Percentiles rank a stretch among this genome's conserved stretches.
Conservation (phyloP, 768 basidiomycete species). For the Mycena chlorophos region DNA sequence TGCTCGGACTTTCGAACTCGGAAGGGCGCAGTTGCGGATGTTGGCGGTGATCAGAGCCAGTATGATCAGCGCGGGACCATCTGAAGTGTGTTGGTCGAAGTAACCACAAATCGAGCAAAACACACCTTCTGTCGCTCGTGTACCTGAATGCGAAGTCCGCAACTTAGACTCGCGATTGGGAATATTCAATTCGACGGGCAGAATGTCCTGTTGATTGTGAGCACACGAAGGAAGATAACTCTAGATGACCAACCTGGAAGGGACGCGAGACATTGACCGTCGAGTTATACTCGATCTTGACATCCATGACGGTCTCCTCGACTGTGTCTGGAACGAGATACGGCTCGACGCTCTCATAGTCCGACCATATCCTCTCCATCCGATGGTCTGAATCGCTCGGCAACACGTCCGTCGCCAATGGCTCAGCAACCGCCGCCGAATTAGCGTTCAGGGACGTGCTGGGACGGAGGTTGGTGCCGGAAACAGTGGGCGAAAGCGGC, state of each 20-base stretch:
- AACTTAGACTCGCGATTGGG: constrained; percentile 68
- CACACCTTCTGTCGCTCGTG: constrained; percentile 65
- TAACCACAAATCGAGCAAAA: background rate
- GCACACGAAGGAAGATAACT: background rate
- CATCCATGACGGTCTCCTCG: constrained; percentile 51
- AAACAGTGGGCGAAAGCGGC: constrained; percentile 36
- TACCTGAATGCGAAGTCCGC: constrained; percentile 47
- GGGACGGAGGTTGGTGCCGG: constrained; percentile 33
- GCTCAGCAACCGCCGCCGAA: constrained; percentile 20
- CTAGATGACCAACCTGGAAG: constrained; percentile 52
- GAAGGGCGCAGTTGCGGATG: constrained; percentile 81
- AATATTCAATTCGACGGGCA: constrained; percentile 75
- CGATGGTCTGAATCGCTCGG: constrained; percentile 84
- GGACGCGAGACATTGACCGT: constrained; percentile 46
- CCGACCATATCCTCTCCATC: constrained; percentile 82
- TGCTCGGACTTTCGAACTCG: constrained; percentile 82
- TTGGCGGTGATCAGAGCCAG: constrained; percentile 86
- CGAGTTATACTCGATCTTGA: constrained; percentile 58
- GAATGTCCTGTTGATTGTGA: constrained; percentile 55
- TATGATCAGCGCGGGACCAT: constrained; percentile 87
- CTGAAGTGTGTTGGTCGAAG: constrained; percentile 36
- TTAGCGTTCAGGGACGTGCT: constrained; percentile 30
- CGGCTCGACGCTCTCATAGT: constrained; percentile 81
- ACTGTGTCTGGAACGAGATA: constrained; percentile 53
- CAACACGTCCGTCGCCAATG: constrained; percentile 41